Conservation (phyloP, 176 grass and related monocot genomes). For the Zoysia japonica region DNA sequence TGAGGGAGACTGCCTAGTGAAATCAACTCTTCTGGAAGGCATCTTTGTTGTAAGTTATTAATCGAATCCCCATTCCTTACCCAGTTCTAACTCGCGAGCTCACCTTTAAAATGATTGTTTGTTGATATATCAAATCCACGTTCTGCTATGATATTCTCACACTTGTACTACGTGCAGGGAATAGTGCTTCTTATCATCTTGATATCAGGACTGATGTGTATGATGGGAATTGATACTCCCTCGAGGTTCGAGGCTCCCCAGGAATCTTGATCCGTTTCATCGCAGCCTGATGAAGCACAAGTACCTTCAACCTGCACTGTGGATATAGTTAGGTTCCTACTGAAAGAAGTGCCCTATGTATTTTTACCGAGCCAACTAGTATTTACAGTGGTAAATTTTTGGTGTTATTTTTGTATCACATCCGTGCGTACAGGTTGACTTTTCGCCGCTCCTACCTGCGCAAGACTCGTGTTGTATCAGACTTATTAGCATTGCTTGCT, state of each 20-base stretch:
- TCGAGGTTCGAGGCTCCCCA: constrained; percentile 1
- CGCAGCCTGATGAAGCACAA: too few relatives aligned
- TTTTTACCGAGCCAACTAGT: too few relatives aligned
- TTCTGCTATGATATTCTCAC: constrained; percentile 15
- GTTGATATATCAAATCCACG: background rate
- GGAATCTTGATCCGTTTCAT: too few relatives aligned
- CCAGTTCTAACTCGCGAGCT: background rate
- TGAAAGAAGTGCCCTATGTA: too few relatives aligned
- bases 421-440: too few relatives aligned
- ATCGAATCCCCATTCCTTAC: constrained; percentile 2
- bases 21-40: constrained; percentile 88
- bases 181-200: constrained; percentile 92
- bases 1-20: constrained; percentile 76
- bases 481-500: too few relatives aligned
- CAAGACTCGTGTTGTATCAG: too few relatives aligned
- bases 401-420: too few relatives aligned
- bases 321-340: too few relatives aligned
- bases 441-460: too few relatives aligned
- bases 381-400: too few relatives aligned
- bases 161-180: constrained; percentile 54
- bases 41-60: constrained; percentile 79
- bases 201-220: constrained; percentile 95
- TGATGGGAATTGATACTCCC: constrained; percentile 90
- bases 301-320: too few relatives aligned
- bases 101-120: constrained; percentile 20